These are phyloP conservation scores for Fusarium oligoseptatum DNA, from an alignment of 2,329 filamentous ascomycete species.

Conservation along the genomic window DNA sequence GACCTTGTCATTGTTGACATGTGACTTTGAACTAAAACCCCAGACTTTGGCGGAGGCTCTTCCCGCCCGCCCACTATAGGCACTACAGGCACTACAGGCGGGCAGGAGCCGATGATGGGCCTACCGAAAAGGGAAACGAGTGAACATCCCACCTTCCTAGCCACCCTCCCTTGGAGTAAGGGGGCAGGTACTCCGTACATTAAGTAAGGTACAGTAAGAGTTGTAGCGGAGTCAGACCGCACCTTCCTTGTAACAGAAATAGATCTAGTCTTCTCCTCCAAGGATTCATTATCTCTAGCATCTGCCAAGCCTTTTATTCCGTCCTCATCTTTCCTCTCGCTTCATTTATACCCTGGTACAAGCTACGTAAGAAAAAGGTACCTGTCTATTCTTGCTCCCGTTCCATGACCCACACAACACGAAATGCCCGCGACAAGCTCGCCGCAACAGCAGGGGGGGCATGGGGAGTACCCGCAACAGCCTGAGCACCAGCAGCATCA, in stretches of 20 bases:
- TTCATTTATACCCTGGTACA: constrained; percentile 20
- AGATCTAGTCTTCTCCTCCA: not conserved
- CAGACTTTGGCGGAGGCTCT: constrained; percentile 20
- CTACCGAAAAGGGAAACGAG: constrained; percentile 16
- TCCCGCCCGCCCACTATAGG: not conserved
- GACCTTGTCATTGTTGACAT: constrained; percentile 16
- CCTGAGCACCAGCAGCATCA: constrained; percentile 28
- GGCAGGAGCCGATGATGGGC: constrained; percentile 2
- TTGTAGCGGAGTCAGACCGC: not conserved
- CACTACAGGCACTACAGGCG: not conserved
- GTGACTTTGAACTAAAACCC: constrained; percentile 36
- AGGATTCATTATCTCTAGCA: constrained; percentile 1
- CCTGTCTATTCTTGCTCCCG: constrained; percentile 16
- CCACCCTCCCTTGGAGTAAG: not conserved
- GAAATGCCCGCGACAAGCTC: constrained; percentile 44
- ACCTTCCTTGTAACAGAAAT: not conserved
- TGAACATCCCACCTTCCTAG: not conserved
- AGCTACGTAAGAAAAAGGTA: constrained; percentile 30
- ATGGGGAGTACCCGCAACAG: constrained; percentile 37
- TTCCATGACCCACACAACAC: constrained; percentile 46
- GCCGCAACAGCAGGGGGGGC: constrained; percentile 37
- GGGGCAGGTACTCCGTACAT: not conserved
- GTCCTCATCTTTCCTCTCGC: constrained; percentile 19
- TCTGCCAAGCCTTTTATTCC: constrained; percentile 24
- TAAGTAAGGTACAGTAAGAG: not conserved